Evolutionary conservation across 495 filamentous ascomycete genomes (phyloP).

Genomic region (Trichoderma asperelloides): DNA sequence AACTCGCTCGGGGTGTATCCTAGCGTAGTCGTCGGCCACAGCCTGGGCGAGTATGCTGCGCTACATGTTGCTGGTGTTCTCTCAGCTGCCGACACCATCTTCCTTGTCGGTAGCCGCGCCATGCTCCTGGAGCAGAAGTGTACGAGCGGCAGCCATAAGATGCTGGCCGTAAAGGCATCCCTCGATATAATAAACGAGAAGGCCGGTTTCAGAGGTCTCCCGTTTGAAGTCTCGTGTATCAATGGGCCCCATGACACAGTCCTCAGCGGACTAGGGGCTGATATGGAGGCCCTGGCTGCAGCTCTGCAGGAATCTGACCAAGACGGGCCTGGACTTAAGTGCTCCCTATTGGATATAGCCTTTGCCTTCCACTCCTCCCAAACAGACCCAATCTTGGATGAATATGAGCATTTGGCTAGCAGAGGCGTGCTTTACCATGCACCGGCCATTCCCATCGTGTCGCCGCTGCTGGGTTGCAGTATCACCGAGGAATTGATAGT

Average conservation of each 20-base stretch:
- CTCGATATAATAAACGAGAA: conserved; percentile 26
- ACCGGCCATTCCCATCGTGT: conserved; percentile 60
- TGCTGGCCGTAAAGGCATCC: conserved; percentile 49
- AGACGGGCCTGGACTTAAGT: conserved; percentile 43
- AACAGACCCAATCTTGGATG: conserved; percentile 64
- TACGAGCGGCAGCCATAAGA: conserved; percentile 59
- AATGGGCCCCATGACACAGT: conserved; percentile 56
- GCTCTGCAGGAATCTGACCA: conserved; percentile 34
- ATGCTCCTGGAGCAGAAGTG: conserved; percentile 65
- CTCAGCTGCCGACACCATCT: conserved; percentile 68
- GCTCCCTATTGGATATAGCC: conserved; percentile 59
- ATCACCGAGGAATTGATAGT: conserved; percentile 46
- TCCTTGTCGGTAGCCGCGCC: conserved; percentile 70
- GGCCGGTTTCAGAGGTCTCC: neutral
- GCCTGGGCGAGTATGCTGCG: conserved; percentile 80
- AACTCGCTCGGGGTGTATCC: conserved; percentile 67
- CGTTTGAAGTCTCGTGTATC: conserved; percentile 47
- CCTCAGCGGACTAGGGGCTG: conserved; percentile 40
- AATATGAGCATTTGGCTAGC: conserved; percentile 50
- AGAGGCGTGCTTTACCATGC: conserved; percentile 46
- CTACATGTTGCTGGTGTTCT: conserved; percentile 73
- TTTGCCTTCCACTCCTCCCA: conserved; percentile 79
- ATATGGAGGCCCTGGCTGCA: conserved; percentile 51
- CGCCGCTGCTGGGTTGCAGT: conserved; percentile 55
- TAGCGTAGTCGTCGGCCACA: conserved; percentile 75